A percentile compares a stretch with the other conserved stretches of the same genome.
phyloP scores from a whole-genome alignment of 805 yeast species.

The Maudiozyma pseudohumilis region DNA sequence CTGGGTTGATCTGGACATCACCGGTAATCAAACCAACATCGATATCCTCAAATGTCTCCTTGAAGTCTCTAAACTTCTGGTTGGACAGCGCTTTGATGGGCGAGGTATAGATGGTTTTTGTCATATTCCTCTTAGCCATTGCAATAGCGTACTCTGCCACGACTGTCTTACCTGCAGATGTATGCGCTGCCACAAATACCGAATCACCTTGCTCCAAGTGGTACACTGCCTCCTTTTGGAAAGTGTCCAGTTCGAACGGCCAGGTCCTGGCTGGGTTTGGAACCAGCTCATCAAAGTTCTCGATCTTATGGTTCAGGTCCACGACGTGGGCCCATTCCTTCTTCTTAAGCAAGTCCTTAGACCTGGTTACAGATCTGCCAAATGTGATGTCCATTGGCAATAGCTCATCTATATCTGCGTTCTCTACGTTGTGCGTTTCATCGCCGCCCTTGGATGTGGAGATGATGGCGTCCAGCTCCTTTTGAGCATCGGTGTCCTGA shows the following conservation, averaged over 20 bases:
- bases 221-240: conserved; percentile 94
- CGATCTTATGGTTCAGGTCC: conserved; percentile 71
- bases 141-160: conserved; percentile 98
- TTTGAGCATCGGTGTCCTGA: conserved; percentile 3
- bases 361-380: conserved; percentile 30
- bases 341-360: conserved; percentile 26
- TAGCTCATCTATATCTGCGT: conserved; percentile 33
- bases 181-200: conserved; percentile 97
- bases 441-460: conserved; percentile 1
- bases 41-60: conserved; percentile 62
- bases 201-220: conserved; percentile 97
- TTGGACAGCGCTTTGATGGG: conserved; percentile 88
- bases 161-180: conserved; percentile 97
- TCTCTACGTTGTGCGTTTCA: conserved; percentile 13
- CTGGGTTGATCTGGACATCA: conserved; percentile 95
- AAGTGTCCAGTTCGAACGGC: conserved; percentile 91
- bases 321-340: conserved; percentile 93
- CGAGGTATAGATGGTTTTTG: conserved; percentile 91
- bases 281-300: conserved; percentile 76
- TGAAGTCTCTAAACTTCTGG: conserved; percentile 84
- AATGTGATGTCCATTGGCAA: conserved; percentile 43
- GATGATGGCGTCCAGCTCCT: conserved; percentile 2
- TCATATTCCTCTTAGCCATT: conserved; percentile 91
- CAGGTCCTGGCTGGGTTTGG: conserved; percentile 90
- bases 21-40: conserved; percentile 95